Evolutionary conservation across 2,329 filamentous ascomycete species (phyloP).

Genomic region (Trichoderma hamatum): DNA sequence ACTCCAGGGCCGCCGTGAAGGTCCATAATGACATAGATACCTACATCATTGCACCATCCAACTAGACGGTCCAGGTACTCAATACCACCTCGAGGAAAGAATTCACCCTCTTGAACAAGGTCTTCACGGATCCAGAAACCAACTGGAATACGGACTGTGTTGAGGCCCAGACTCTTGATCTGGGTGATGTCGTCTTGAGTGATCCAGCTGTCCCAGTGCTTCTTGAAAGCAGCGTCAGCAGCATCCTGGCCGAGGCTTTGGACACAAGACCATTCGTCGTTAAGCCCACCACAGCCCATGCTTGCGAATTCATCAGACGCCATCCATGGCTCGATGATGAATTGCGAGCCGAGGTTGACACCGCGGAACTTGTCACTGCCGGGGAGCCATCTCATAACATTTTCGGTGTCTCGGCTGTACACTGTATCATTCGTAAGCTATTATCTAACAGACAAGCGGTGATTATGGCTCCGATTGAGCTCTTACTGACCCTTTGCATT

Average conservation of each 20-base stretch:
- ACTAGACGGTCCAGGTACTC: slow-evolving; percentile 35
- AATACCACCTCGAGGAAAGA: slow-evolving; percentile 33
- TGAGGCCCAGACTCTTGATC: slow-evolving; percentile 33
- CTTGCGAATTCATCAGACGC: slow-evolving; percentile 30
- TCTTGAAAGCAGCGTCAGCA: slow-evolving; percentile 33
- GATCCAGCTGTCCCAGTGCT: slow-evolving; percentile 35
- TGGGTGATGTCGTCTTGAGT: slow-evolving; percentile 32
- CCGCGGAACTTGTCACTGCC: slow-evolving; percentile 31
- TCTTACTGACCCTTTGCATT: slow-evolving; percentile 11
- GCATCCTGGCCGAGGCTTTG: slow-evolving; percentile 33
- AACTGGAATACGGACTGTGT: slow-evolving; percentile 35
- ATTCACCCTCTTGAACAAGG: slow-evolving; percentile 31
- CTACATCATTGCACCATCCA: slow-evolving; percentile 33
- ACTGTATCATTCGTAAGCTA: slow-evolving; percentile 8
- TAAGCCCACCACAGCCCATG: slow-evolving; percentile 35
- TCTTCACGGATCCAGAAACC: slow-evolving; percentile 37
- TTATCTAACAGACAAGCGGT: neutral
- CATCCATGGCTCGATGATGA: slow-evolving; percentile 38
- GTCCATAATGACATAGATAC: slow-evolving; percentile 35
- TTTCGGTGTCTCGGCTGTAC: neutral
- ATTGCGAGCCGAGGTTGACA: slow-evolving; percentile 36
- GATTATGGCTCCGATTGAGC: neutral
- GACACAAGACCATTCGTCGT: slow-evolving; percentile 36
- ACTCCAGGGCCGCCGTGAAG: slow-evolving; percentile 34
- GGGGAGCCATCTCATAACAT: slow-evolving; percentile 28